Percentiles rank a stretch among this genome's conserved stretches.
Conservation (phyloP, 2,329 filamentous ascomycete genomes). For the Calonectria henricotiae region DNA sequence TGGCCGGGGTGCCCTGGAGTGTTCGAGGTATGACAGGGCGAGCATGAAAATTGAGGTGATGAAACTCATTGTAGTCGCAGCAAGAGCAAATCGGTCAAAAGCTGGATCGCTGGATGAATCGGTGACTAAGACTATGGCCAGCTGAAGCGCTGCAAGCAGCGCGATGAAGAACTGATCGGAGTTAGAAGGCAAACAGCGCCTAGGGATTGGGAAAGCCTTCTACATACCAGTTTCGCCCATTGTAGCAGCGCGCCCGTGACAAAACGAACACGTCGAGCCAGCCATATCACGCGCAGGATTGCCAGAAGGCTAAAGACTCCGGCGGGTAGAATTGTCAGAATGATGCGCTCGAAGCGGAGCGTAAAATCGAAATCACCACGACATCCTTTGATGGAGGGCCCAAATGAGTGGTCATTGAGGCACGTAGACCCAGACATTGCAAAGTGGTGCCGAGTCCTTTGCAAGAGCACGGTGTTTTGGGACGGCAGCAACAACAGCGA, state of each 20-base stretch:
- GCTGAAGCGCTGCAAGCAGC: not conserved
- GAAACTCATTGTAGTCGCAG: not conserved
- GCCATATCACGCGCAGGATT: conserved; percentile 17
- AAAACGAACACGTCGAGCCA: conserved; percentile 12
- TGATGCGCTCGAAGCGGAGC: conserved; percentile 62
- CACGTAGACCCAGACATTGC: conserved; percentile 43
- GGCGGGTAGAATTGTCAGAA: conserved; percentile 61
- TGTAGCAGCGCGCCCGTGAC: conserved; percentile 7
- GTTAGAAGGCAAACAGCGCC: not conserved
- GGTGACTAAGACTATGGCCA: conserved; percentile 6
- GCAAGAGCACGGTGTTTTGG: conserved; percentile 19
- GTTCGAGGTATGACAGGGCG: conserved; percentile 41
- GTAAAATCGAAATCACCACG: conserved; percentile 66
- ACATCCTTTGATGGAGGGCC: conserved; percentile 62
- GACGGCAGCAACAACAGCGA: not conserved
- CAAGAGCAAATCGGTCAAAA: not conserved
- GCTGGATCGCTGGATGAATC: conserved; percentile 6
- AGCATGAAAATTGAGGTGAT: not conserved
- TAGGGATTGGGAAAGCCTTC: not conserved
- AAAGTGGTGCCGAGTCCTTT: conserved; percentile 20
- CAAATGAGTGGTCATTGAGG: conserved; percentile 58
- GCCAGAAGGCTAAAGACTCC: conserved; percentile 51
- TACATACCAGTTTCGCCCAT: conserved; percentile 19
- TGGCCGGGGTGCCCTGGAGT: conserved; percentile 43
- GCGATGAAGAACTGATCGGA: not conserved